Evolutionary conservation across 768 basidiomycete genomes (phyloP).

Genomic region (Cyathus striatus): DNA sequence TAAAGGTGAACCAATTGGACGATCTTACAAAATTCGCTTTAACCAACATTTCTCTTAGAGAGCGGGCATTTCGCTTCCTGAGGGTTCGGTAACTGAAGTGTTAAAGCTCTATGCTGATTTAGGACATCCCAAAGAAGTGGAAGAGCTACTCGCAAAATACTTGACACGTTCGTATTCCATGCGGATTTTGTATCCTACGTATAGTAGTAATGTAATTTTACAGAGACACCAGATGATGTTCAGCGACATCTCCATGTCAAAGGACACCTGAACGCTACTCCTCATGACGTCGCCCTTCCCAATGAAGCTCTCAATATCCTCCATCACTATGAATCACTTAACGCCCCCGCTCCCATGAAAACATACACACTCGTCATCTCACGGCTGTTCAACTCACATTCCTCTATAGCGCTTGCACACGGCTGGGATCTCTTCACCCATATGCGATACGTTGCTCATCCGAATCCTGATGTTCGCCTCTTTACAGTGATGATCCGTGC

Average conservation of each 20-base stretch:
- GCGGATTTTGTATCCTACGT: too few species aligned
- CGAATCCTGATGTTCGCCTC: slow-evolving; percentile 62
- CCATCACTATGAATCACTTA: slow-evolving; percentile 65
- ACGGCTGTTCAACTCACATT: slow-evolving; percentile 45
- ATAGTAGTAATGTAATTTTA: too few species aligned
- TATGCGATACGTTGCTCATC: slow-evolving; percentile 94
- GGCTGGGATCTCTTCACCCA: slow-evolving; percentile 95
- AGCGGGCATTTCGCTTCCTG: slow-evolving; percentile 34
- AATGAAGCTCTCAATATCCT: slow-evolving; percentile 60
- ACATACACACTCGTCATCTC: slow-evolving; percentile 71
- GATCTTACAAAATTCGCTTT: neutral
- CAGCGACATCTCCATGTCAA: slow-evolving; percentile 75
- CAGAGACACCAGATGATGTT: slow-evolving; percentile 38
- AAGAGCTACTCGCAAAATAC: slow-evolving; percentile 38
- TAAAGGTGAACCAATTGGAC: slow-evolving; percentile 32
- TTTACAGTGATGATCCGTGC: slow-evolving; percentile 88
- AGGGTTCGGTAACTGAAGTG: slow-evolving; percentile 37
- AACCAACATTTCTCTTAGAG: slow-evolving; percentile 29
- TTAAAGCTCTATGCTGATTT: slow-evolving; percentile 43
- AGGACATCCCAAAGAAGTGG: slow-evolving; percentile 41
- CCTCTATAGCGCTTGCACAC: slow-evolving; percentile 56
- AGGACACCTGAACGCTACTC: slow-evolving; percentile 49
- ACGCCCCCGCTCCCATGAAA: slow-evolving; percentile 60
- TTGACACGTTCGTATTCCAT: too few species aligned
- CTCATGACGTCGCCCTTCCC: slow-evolving; percentile 42